Evolutionary conservation across 352 stramenopile species (phyloP), one percentile per base, ranked within the genome.

Genomic region (Stramenopiles sp.): DNA sequence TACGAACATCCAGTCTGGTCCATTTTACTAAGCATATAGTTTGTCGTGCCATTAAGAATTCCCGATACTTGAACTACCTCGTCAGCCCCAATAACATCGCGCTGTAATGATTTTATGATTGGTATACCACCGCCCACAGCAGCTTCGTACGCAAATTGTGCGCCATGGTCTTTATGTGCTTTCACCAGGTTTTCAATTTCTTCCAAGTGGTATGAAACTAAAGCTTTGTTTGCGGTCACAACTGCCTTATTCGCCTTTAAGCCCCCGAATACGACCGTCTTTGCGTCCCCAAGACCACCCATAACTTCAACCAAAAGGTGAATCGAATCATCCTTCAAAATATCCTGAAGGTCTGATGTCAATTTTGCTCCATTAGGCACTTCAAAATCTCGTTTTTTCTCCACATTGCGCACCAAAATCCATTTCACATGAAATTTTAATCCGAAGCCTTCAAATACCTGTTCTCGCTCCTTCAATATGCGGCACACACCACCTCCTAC

Each of bases 21-120:
- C 94, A 98, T 98, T 88, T 97, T 98, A 75, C 91, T 95, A 67
- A 98, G 85, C 91, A 98, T 98, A 88, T 96, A 98, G 87, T 98
- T 98, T 78, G 94, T 98, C 4, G 94, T 98, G 75, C 95, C 95
- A 86, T 98, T 98, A 88, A 96, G 95, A 85, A 98, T 98, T 30
- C 95, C 95, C 44, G 91, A 91, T 81, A 98, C 90, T 82, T 94
- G 90, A 8, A 80, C 4, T 81, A 84, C 81, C 30, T 31, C 32
- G 22, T 80, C 78, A 14, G 33, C 76, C 1, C 4, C 33, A 14
- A 81, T 55, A 75, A 81, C 33, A 32, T 75, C 32, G 1, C 71
- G 76, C 22, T 81, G 32, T 1, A 80, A 14, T 8, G 71, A 81
- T 80, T 75, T 80, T 80, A 81, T 44, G 4, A 81, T 14, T 14